A percentile compares a stretch with the other conserved stretches of the same genome.
Evolutionary conservation across 768 basidiomycete genomes (phyloP).

Genomic region (Mycena indigotica): DNA sequence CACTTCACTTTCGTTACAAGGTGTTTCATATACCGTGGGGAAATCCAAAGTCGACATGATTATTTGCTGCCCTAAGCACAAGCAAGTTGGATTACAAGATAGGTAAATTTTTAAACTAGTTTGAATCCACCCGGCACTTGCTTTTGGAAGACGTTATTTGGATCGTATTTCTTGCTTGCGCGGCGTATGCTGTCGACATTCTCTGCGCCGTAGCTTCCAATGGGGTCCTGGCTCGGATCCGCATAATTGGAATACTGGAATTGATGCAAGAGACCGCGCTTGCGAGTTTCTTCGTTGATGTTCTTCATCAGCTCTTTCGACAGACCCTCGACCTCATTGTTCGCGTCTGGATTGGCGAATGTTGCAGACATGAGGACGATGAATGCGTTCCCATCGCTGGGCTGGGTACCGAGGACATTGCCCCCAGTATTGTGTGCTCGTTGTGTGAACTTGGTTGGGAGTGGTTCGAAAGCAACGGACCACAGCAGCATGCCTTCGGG

Average conservation of each 20-base stretch:
- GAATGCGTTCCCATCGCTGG: neutral
- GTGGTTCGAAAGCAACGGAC: neutral
- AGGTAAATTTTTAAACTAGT: too few relatives aligned
- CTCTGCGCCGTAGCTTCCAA: neutral
- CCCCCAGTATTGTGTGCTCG: neutral
- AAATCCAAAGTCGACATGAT: too few relatives aligned
- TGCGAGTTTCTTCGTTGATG: neutral
- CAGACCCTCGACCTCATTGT: neutral
- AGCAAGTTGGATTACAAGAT: too few relatives aligned
- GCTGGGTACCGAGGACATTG: neutral
- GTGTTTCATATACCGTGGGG: too few relatives aligned
- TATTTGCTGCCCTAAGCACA: too few relatives aligned
- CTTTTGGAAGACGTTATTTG: constrained; percentile 4
- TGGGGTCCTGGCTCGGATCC: neutral
- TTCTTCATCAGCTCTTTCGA: neutral
- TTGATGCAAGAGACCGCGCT: neutral
- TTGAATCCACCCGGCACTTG: constrained; percentile 9
- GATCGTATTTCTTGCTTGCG: constrained; percentile 2
- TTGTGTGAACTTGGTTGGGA: neutral
- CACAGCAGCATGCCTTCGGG: neutral
- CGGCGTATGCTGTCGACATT: neutral
- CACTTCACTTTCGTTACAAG: too few relatives aligned
- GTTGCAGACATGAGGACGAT: neutral
- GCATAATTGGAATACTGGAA: constrained; percentile 9
- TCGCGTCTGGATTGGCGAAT: neutral